Evolutionary conservation across 129 eudicot species (phyloP).

Genomic region (Flaveria robusta): DNA sequence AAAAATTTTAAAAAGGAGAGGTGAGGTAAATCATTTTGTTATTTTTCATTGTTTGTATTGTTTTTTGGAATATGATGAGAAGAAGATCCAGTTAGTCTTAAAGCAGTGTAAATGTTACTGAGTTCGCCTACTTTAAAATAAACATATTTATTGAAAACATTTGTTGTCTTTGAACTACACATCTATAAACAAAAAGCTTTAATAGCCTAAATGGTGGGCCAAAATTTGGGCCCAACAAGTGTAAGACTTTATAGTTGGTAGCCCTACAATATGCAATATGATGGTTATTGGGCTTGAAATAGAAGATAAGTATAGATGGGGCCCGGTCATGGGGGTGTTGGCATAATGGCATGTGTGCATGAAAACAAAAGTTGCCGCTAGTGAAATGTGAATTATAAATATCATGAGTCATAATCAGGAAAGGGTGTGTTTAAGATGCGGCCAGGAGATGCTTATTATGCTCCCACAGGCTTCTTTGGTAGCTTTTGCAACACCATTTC

Average conservation of each 20-base stretch:
- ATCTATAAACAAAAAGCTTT: no score
- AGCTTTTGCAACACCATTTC: conserved; percentile 20
- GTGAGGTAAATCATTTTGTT: conserved; percentile 37
- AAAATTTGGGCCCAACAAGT: background rate
- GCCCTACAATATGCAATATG: background rate
- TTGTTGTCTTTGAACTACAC: background rate
- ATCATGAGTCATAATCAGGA: background rate
- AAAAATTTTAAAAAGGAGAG: conserved; percentile 5
- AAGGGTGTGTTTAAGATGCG: conserved; percentile 19
- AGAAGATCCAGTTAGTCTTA: conserved; percentile 21
- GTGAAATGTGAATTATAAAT: background rate
- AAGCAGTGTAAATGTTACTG: conserved; percentile 34
- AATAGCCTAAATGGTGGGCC: background rate
- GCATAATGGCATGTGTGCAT: background rate
- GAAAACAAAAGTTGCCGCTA: conserved; percentile 34
- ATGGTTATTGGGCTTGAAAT: conserved; percentile 19
- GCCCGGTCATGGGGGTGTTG: no score
- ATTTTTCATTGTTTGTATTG: conserved; percentile 24
- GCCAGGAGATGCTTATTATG: conserved; percentile 9
- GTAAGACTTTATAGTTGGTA: background rate
- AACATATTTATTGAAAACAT: background rate
- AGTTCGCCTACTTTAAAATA: conserved; percentile 22
- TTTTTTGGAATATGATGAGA: conserved; percentile 36
- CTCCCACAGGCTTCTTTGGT: conserved; percentile 28
- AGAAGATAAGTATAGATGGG: conserved; percentile 8